Evolutionary conservation across 345 rosid genomes (phyloP).

Genomic region (Arabis alpina): DNA sequence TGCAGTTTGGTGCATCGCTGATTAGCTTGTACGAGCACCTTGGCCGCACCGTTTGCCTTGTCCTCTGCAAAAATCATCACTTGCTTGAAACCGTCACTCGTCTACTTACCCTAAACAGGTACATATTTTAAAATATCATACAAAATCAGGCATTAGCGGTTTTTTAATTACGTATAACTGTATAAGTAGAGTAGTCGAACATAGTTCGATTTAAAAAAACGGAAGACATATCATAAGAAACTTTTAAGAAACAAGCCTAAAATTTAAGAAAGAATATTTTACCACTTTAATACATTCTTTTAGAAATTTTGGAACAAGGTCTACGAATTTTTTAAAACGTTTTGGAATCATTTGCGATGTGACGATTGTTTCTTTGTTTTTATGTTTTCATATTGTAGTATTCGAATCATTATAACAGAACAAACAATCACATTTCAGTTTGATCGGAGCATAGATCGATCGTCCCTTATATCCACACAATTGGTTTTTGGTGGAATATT

Average conservation of each 20-base stretch:
- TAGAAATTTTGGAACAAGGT: too few relatives aligned
- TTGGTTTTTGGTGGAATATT: neutral
- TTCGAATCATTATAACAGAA: neutral
- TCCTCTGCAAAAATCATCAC: constrained; percentile 83
- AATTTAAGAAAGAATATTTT: too few relatives aligned
- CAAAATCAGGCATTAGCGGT: neutral
- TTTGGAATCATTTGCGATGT: neutral
- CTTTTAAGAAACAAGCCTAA: too few relatives aligned
- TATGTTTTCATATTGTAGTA: constrained; percentile 2
- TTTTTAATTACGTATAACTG: too few relatives aligned
- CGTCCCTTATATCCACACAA: neutral
- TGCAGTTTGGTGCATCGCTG: constrained; percentile 83
- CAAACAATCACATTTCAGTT: neutral
- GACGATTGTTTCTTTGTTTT: neutral
- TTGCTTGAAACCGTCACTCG: constrained; percentile 73
- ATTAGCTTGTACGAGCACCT: constrained; percentile 95
- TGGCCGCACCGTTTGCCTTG: constrained; percentile 70
- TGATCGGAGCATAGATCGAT: neutral
- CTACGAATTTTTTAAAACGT: too few relatives aligned
- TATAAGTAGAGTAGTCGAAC: too few relatives aligned
- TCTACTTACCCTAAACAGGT: constrained; percentile 83
- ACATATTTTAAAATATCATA: constrained; percentile 11
- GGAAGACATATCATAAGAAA: too few relatives aligned
- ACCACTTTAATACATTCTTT: too few relatives aligned
- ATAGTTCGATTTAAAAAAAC: too few relatives aligned